These are phyloP conservation scores for Coemansia sp. DNA, from an alignment of 192 early-diverging fungal genomes.

Conservation along the genomic window DNA sequence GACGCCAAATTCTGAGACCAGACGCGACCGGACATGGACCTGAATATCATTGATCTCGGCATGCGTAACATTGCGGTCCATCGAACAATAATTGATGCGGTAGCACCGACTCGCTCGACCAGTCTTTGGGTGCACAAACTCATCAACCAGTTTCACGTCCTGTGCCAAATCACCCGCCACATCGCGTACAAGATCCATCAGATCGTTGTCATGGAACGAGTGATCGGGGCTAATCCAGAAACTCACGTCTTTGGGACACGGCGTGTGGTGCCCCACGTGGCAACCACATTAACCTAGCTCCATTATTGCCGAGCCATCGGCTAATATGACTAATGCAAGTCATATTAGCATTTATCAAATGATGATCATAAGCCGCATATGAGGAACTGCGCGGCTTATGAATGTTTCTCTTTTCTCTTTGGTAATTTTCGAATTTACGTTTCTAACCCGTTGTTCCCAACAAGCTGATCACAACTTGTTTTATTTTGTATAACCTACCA, in stretches of 20 bases:
- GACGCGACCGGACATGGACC: constrained; percentile 66
- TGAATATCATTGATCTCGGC: constrained; percentile 94
- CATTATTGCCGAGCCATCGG: no score
- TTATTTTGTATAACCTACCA: no score
- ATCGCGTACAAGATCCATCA: constrained; percentile 88
- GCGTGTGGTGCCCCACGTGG: constrained; percentile 18
- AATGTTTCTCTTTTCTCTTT: no score
- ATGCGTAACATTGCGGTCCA: constrained; percentile 95
- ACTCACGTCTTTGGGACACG: constrained; percentile 92
- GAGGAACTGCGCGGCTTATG: no score
- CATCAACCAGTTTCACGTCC: constrained; percentile 85
- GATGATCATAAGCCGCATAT: no score
- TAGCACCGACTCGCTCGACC: constrained; percentile 82
- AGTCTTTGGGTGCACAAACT: constrained; percentile 85
- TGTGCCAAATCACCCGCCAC: constrained; percentile 92
- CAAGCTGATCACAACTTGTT: no score
- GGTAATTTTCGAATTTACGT: no score
- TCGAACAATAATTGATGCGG: constrained; percentile 92
- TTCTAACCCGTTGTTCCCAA: no score
- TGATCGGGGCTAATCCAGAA: constrained; percentile 74
- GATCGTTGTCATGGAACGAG: constrained; percentile 88
- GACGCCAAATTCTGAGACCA: constrained; percentile 68
- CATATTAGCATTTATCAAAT: no score
- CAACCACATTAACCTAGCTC: no score
- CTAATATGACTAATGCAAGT: no score